Conservation (phyloP, 441 rosid species). For the Heliophila coronopifolia region DNA sequence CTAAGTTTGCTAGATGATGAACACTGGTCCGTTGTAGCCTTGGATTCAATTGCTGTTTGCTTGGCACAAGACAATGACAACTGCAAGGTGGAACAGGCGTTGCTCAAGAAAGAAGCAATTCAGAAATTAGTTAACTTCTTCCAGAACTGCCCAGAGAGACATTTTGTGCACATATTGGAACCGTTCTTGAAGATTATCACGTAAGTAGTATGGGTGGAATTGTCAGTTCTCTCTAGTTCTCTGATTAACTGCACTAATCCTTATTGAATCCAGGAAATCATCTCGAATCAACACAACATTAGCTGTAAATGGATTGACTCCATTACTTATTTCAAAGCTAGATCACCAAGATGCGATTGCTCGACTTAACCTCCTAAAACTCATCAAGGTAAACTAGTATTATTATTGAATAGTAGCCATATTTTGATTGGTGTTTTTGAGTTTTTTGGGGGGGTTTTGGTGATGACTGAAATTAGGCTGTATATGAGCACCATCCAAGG, state of each 20-base stretch:
- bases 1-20: conserved; percentile 86
- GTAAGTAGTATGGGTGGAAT: no score
- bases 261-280: conserved; percentile 70
- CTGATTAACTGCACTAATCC: conserved; percentile 7
- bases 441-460: conserved; percentile 2
- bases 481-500: conserved; percentile 94
- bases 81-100: conserved; percentile 88
- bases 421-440: conserved; percentile 2
- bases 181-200: conserved; percentile 94
- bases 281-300: conserved; percentile 77
- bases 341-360: conserved; percentile 98
- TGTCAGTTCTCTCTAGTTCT: no score
- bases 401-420: background rate
- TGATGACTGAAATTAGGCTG: conserved; percentile 52
- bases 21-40: conserved; percentile 81
- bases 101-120: conserved; percentile 80
- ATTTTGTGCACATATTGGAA: conserved; percentile 92
- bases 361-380: conserved; percentile 84
- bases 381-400: conserved; percentile 66
- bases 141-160: conserved; percentile 87
- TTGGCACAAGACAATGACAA: conserved; percentile 94
- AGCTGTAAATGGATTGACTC: conserved; percentile 94
- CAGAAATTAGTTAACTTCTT: conserved; percentile 84
- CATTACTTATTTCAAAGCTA: conserved; percentile 73
- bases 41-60: conserved; percentile 96